Evolutionary conservation across 495 filamentous ascomycete genomes (phyloP).

Genomic region (Barbatosphaeria neglecta): DNA sequence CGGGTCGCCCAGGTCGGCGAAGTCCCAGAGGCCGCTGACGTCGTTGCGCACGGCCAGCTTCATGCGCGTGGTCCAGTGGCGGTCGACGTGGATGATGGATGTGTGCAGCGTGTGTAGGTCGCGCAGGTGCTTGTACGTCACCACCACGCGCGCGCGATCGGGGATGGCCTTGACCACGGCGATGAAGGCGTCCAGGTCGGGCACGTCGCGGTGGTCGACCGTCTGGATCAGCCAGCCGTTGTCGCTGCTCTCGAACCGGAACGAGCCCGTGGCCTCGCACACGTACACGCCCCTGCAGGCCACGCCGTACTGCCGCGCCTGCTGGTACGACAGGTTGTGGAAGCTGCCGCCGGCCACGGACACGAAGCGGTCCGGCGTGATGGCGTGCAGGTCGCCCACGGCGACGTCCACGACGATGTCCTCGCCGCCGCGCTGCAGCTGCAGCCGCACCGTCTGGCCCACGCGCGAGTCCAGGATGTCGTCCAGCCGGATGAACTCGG

Average conservation of each 20-base stretch:
- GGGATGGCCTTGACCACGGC: slow-evolving; percentile 84
- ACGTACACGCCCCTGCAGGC: slow-evolving; percentile 86
- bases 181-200: slow-evolving; percentile 78
- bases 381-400: slow-evolving; percentile 85
- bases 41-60: slow-evolving; percentile 88
- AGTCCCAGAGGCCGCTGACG: slow-evolving; percentile 86
- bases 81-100: slow-evolving; percentile 81
- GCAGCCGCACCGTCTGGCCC: slow-evolving; percentile 55
- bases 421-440: slow-evolving; percentile 79
- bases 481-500: slow-evolving; percentile 88
- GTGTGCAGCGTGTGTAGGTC: slow-evolving; percentile 93
- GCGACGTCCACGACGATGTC: slow-evolving; percentile 75
- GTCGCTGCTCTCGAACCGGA: slow-evolving; percentile 81
- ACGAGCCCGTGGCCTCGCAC: slow-evolving; percentile 90
- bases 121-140: slow-evolving; percentile 89
- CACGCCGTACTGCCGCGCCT: slow-evolving; percentile 86
- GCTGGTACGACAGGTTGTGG: slow-evolving; percentile 92
- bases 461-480: slow-evolving; percentile 87
- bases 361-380: slow-evolving; percentile 92
- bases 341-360: slow-evolving; percentile 88
- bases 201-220: slow-evolving; percentile 79
- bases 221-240: slow-evolving; percentile 87
- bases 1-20: slow-evolving; percentile 69
- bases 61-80: slow-evolving; percentile 94
- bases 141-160: slow-evolving; percentile 78